phyloP scores from a whole-genome alignment of 331 rosid genomes.

The Erythrophleum ivorense region DNA sequence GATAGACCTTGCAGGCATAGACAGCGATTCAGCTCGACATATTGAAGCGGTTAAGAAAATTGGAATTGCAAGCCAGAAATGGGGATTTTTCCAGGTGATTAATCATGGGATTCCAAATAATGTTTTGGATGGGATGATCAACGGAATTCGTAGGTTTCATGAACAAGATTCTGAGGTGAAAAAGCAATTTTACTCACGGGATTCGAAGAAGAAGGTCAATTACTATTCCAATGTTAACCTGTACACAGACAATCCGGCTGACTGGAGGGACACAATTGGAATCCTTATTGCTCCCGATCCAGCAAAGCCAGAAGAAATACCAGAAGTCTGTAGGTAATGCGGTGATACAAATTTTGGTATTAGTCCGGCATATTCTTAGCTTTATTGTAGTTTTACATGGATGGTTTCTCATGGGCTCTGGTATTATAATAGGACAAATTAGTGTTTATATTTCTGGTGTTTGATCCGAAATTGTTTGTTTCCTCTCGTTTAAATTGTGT shows the following conservation, averaged over 20 bases:
- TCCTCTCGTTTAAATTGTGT: not conserved
- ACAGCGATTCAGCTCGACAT: too few relatives aligned
- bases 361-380: not conserved
- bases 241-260: not conserved
- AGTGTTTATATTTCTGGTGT: not conserved
- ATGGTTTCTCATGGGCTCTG: not conserved
- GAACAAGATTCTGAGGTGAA: slow-evolving; percentile 34
- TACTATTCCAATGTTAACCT: slow-evolving; percentile 17
- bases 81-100: slow-evolving; percentile 46
- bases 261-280: slow-evolving; percentile 31
- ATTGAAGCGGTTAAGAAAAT: too few relatives aligned
- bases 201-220: not conserved
- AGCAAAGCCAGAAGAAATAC: slow-evolving; percentile 13
- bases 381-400: not conserved
- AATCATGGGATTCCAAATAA: slow-evolving; percentile 38
- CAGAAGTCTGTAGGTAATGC: slow-evolving; percentile 6
- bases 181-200: slow-evolving; percentile 26
- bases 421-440: not conserved
- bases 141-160: slow-evolving; percentile 33
- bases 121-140: slow-evolving; percentile 35
- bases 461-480: not conserved
- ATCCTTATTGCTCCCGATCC: slow-evolving; percentile 15
- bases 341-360: not conserved
- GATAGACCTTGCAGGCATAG: too few relatives aligned
- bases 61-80: not conserved